Percentiles rank a stretch among this genome's conserved stretches.
Evolutionary conservation across 257 asterid species (phyloP).

Genomic region (Nicotiana sylvestris): DNA sequence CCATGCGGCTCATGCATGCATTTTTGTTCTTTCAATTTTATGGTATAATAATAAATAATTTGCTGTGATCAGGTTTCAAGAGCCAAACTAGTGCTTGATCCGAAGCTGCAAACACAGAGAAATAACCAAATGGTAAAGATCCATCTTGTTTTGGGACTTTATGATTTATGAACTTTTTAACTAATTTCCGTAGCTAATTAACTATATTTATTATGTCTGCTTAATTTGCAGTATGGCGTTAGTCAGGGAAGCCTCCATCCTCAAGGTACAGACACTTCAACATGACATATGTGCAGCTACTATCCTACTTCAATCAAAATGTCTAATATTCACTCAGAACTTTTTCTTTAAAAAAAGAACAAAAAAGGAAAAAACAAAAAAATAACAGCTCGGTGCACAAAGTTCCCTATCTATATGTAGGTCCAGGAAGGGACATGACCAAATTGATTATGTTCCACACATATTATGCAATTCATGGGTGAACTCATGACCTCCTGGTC

Average conservation of each 20-base stretch:
- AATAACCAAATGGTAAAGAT: slow-evolving; percentile 6
- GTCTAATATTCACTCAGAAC: too few relatives aligned
- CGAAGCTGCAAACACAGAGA: background rate
- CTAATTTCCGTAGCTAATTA: background rate
- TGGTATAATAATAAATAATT: background rate
- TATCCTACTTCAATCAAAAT: too few relatives aligned
- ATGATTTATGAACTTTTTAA: background rate
- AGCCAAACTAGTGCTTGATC: background rate
- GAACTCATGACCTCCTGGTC: background rate
- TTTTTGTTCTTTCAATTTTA: too few relatives aligned
- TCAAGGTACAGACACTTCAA: background rate
- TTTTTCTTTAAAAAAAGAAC: too few relatives aligned
- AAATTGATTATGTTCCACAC: too few relatives aligned
- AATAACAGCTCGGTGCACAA: too few relatives aligned
- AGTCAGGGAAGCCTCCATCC: slow-evolving; percentile 13
- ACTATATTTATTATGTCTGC: background rate
- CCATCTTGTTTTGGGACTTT: background rate
- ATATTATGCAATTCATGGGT: too few relatives aligned
- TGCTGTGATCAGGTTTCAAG: background rate
- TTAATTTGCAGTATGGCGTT: slow-evolving; percentile 12
- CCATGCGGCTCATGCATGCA: background rate
- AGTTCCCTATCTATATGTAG: too few relatives aligned
- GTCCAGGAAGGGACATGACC: too few relatives aligned
- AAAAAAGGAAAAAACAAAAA: too few relatives aligned
- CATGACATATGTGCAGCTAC: background rate